These are phyloP conservation scores for Magnusiomyces magnusii DNA, from an alignment of 1,139 yeast species.

Conservation along the genomic window DNA sequence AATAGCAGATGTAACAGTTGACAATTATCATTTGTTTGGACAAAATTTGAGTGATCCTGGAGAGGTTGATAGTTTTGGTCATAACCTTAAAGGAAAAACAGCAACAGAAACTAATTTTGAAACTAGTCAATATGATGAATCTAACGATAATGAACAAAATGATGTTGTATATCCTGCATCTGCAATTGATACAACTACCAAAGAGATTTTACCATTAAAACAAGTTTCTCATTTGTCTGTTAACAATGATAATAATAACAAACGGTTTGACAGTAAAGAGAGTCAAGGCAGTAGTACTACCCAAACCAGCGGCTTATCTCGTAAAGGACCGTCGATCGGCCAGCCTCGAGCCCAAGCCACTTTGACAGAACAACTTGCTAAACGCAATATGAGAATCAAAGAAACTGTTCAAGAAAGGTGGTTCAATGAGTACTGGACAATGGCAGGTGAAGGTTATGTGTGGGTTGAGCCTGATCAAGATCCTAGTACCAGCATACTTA, in stretches of 20 bases:
- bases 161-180: neutral
- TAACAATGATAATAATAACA: no score
- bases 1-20: constrained; percentile 15
- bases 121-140: neutral
- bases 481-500: constrained; percentile 34
- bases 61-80: neutral
- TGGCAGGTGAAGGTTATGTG: constrained; percentile 65
- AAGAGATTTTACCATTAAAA: neutral
- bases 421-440: constrained; percentile 63
- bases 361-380: constrained; percentile 2
- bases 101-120: neutral
- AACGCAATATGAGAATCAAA: constrained; percentile 5
- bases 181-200: neutral
- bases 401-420: constrained; percentile 12
- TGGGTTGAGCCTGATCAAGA: constrained; percentile 82
- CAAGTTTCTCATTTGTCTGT: neutral
- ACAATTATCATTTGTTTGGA: constrained; percentile 14
- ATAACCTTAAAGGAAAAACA: neutral
- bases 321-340: neutral
- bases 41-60: neutral
- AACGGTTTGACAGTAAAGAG: neutral
- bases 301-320: neutral
- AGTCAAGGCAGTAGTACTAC: neutral
- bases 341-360: neutral
- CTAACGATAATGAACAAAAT: neutral